phyloP scores from a whole-genome alignment of 768 basidiomycete genomes.

The Leccinum arenicola region DNA sequence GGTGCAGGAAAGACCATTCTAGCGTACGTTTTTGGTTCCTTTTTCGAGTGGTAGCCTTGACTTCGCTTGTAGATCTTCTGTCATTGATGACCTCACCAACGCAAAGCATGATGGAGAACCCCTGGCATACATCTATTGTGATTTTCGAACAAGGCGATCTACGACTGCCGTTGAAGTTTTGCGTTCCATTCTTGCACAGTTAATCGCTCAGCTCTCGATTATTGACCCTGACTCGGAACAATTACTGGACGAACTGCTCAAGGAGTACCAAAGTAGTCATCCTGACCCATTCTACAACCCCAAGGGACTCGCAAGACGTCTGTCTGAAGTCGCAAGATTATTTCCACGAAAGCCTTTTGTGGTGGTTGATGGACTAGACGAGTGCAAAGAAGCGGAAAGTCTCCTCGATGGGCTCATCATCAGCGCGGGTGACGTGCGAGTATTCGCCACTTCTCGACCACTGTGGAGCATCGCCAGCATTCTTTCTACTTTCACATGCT shows the following conservation, averaged over 20 bases:
- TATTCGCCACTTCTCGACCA: constrained; percentile 13
- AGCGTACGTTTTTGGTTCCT: background rate
- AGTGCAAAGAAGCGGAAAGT: constrained; percentile 13
- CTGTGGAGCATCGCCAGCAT: background rate
- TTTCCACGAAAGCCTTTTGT: constrained; percentile 6
- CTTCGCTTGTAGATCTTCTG: background rate
- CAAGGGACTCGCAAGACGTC: background rate
- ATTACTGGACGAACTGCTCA: constrained; percentile 5
- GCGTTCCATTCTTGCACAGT: constrained; percentile 21
- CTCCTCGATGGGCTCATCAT: constrained; percentile 11
- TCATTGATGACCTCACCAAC: background rate
- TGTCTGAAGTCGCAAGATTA: background rate
- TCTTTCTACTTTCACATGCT: constrained; percentile 4
- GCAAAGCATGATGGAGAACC: background rate
- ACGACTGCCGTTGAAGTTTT: constrained; percentile 14
- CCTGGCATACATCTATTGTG: constrained; percentile 22
- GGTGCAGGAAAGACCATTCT: background rate
- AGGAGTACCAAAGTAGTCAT: background rate
- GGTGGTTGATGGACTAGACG: constrained; percentile 24
- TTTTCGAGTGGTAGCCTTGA: background rate
- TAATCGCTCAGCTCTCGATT: background rate
- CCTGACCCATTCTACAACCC: constrained; percentile 1
- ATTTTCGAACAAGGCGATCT: constrained; percentile 12
- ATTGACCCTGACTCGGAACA: background rate
- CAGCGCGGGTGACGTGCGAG: background rate